Percentiles rank a stretch among this genome's conserved stretches.
These are phyloP conservation scores for Pythium biforme DNA, from an alignment of 352 stramenopile genomes.

Conservation along the genomic window DNA sequence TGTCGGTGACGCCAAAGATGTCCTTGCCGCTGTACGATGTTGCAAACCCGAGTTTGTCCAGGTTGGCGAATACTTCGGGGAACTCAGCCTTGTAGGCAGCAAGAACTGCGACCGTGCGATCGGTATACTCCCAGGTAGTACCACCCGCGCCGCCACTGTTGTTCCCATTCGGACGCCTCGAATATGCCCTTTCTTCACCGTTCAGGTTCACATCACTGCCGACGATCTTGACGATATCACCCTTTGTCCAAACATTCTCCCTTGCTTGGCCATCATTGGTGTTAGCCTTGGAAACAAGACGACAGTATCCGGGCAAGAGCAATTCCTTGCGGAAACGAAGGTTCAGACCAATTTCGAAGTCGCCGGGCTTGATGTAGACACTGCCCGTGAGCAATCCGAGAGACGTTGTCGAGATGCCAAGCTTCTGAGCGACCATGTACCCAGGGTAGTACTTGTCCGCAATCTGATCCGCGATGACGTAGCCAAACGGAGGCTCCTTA, in stretches of 20 bases:
- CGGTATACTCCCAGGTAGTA: constrained; percentile 96
- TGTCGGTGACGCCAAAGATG: constrained; percentile 81
- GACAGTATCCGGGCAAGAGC: constrained; percentile 92
- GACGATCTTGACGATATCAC: constrained; percentile 92
- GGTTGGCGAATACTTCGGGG: constrained; percentile 88
- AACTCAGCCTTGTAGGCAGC: constrained; percentile 93
- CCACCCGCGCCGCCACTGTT: constrained; percentile 7
- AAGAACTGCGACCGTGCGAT: constrained; percentile 93
- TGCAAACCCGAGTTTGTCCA: constrained; percentile 88
- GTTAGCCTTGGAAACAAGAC: constrained; percentile 45
- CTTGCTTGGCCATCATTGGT: constrained; percentile 6
- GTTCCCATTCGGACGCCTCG: constrained; percentile 20
- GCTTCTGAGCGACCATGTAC: constrained; percentile 81
- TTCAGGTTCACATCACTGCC: constrained; percentile 65
- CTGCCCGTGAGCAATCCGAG: constrained; percentile 94
- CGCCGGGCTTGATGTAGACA: constrained; percentile 91
- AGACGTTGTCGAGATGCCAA: constrained; percentile 90
- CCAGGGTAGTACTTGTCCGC: constrained; percentile 85
- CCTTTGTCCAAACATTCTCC: constrained; percentile 83
- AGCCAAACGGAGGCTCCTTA: constrained; percentile 94
- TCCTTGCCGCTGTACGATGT: constrained; percentile 87
- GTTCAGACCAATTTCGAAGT: constrained; percentile 89
- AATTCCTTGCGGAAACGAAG: constrained; percentile 81
- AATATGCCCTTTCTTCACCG: constrained; percentile 31
- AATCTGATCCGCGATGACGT: constrained; percentile 91